Evolutionary conservation across 73 alveolate species (phyloP), one percentile per base, ranked within the genome.

Genomic region (Stentor coeruleus): DNA sequence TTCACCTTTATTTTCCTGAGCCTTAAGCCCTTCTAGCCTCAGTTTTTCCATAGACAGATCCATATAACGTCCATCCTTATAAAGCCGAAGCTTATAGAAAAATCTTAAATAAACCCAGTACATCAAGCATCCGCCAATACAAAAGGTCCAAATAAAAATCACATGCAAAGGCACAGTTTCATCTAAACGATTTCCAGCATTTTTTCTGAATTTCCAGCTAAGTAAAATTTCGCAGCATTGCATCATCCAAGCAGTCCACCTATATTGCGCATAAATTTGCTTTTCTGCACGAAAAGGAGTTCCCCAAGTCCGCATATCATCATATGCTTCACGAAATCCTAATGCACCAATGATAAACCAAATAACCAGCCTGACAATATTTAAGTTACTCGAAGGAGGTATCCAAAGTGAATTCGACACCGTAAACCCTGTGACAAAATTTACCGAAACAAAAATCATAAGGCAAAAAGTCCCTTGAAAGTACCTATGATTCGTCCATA

Each of bases 391-490:
- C 77, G 87, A 74, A 3, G 98, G 98, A 40, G 96, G 97, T 20
- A 93, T 89, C 94, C 96, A 91, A 57, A 91, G 87, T n/a, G 90
- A 89, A 42, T 88, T 91, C 84, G 89, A 82, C 15, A 93, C 81
- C 87, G 93, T 85, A 90, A 93, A 93, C 3, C 96, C 96, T 41
- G 94, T 74, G 76, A 93, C 74, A 82, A 93, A 93, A 76, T 91
- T 91, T 33, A 90, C 49, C 1, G 89, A 72, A 36, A 93, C 88
- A 36, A 92, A 74, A n/a, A 88, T 20, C 85, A 89, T 81, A 38
- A 86, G 77, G 66, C 87, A 89, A 75, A 82, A 33, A 39, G 90
- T 33, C 14, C 88, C 89, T 38, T 95, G 95, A 60, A 93, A 93
- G 59, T 89, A 76, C 30, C 90, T 80, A 83, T 89, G 92, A 41